phyloP scores from a whole-genome alignment of 2,329 filamentous ascomycete genomes.

The Pseudonectria foliicola region DNA sequence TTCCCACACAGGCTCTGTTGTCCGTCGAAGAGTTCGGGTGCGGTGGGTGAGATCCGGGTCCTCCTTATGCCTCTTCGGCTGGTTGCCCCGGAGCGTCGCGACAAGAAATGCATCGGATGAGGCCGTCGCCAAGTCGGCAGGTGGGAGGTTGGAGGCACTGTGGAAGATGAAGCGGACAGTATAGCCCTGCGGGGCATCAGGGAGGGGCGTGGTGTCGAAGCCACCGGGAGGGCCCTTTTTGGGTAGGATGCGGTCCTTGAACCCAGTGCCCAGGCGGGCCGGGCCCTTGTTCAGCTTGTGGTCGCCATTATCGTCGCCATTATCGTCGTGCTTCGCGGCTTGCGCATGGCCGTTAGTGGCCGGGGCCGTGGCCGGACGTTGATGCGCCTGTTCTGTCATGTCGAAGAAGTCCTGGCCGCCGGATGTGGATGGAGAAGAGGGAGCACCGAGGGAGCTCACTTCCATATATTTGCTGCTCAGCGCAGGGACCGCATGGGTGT shows the following conservation, averaged over 20 bases:
- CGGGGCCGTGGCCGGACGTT: too few relatives aligned
- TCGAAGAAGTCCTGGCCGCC: not conserved
- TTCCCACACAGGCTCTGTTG: conserved; percentile 73
- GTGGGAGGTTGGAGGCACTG: conserved; percentile 70
- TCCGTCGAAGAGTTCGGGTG: conserved; percentile 67
- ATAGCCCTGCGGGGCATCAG: conserved; percentile 67
- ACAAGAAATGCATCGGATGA: conserved; percentile 79
- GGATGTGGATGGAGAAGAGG: too few relatives aligned
- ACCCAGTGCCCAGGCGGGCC: conserved; percentile 8
- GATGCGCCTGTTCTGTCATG: not conserved
- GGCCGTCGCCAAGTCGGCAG: conserved; percentile 68
- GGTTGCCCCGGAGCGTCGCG: conserved; percentile 63
- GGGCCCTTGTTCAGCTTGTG: conserved; percentile 8
- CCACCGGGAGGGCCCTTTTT: conserved; percentile 58
- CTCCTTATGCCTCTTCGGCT: conserved; percentile 77
- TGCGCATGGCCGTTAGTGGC: not conserved
- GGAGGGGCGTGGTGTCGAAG: conserved; percentile 72
- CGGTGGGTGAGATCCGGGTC: conserved; percentile 69
- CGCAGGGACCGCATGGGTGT: too few relatives aligned
- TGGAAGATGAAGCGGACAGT: conserved; percentile 82
- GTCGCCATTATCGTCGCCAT: conserved; percentile 7
- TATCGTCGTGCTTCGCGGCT: not conserved
- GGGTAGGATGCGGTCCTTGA: conserved; percentile 20
- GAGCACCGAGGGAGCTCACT: too few relatives aligned
- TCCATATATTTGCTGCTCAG: too few relatives aligned